Evolutionary conservation across 2,329 filamentous ascomycete genomes (phyloP).

Genomic region (Fusarium siculi): DNA sequence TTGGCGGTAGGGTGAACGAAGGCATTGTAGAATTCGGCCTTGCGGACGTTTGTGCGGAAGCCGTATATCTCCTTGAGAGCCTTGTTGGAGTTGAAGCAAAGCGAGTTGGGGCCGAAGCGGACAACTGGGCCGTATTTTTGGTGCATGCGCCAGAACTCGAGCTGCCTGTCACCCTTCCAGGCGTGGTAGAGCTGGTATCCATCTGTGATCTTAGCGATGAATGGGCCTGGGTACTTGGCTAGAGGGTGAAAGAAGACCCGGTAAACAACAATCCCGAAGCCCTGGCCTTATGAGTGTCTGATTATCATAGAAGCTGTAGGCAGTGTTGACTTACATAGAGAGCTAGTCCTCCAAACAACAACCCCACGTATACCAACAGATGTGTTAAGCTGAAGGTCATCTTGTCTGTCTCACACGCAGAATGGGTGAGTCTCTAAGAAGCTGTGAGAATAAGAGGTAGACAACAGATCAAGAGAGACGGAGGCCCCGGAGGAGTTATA

Average conservation of each 20-base stretch:
- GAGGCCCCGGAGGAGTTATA: conserved; percentile 19
- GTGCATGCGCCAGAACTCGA: conserved; percentile 78
- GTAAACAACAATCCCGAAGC: conserved; percentile 60
- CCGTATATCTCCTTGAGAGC: conserved; percentile 76
- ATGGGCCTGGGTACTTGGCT: conserved; percentile 71
- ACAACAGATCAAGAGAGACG: neutral
- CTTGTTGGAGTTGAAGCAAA: conserved; percentile 79
- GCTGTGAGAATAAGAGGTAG: neutral
- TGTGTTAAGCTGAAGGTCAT: conserved; percentile 50
- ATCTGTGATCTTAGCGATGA: conserved; percentile 71
- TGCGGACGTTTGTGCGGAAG: conserved; percentile 70
- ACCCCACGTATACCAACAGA: conserved; percentile 54
- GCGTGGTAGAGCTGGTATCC: conserved; percentile 77
- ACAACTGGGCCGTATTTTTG: conserved; percentile 77
- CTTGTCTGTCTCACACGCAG: conserved; percentile 9
- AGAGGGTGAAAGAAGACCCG: conserved; percentile 72
- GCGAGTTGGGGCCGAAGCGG: conserved; percentile 80
- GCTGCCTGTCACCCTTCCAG: conserved; percentile 78
- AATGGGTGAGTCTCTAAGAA: conserved; percentile 7
- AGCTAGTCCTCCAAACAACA: conserved; percentile 49
- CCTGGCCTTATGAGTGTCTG: conserved; percentile 44
- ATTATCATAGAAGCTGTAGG: neutral
- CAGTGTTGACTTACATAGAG: conserved; percentile 55
- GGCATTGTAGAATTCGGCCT: conserved; percentile 78
- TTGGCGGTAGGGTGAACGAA: conserved; percentile 78